These are phyloP conservation scores for Alternaria triticimaculans DNA, from an alignment of 2,329 filamentous ascomycete genomes.

Conservation along the genomic window DNA sequence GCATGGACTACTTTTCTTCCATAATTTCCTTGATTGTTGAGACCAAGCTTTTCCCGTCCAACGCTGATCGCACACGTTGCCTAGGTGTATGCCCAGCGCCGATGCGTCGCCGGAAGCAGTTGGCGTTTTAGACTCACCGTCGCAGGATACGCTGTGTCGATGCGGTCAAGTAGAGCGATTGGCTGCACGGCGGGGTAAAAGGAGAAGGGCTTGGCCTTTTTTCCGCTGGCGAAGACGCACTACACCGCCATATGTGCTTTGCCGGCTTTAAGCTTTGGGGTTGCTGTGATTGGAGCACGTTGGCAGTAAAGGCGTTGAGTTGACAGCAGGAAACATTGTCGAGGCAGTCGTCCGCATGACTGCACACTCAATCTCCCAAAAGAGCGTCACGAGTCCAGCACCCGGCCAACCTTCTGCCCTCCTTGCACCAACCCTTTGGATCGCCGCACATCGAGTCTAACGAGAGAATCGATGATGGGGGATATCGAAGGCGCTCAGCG, in stretches of 20 bases:
- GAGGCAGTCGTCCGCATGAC: conserved; percentile 10
- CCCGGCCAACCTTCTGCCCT: not conserved
- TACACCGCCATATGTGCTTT: conserved; percentile 14
- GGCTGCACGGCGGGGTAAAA: conserved; percentile 1
- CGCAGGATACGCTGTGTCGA: not conserved
- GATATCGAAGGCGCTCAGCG: not conserved
- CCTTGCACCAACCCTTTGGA: not conserved
- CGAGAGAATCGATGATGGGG: not conserved
- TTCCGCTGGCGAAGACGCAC: not conserved
- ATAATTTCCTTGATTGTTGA: not conserved
- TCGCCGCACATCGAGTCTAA: not conserved
- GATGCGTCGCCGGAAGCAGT: not conserved
- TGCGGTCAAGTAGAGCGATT: conserved; percentile 7
- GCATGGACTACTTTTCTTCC: not conserved
- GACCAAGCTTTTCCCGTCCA: not conserved
- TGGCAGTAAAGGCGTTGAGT: not conserved
- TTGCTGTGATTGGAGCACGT: conserved; percentile 1
- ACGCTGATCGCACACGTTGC: not conserved
- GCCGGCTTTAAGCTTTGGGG: conserved; percentile 6
- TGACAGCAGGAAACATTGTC: conserved; percentile 8
- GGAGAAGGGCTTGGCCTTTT: not conserved
- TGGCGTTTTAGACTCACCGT: not conserved
- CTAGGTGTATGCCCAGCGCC: not conserved
- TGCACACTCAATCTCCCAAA: not conserved
- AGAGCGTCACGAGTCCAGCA: conserved; percentile 5